Evolutionary conservation across 371 early-diverging fungal genomes (phyloP).

Genomic region (Apophysomyces variabilis): DNA sequence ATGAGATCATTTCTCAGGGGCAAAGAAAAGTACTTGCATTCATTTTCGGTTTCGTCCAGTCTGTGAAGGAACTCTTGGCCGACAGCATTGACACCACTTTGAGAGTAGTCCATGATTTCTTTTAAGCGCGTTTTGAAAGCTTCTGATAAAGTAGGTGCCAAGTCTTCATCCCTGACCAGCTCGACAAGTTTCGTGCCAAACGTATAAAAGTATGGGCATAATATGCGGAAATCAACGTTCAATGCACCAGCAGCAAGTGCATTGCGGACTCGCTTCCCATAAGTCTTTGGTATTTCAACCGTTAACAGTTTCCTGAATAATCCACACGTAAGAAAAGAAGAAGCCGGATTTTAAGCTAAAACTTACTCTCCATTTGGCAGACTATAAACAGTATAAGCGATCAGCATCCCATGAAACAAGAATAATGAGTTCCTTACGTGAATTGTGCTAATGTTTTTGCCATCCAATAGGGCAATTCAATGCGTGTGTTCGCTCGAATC

Average conservation of each 20-base stretch:
- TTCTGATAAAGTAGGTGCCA: conserved; percentile 37
- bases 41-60: conserved; percentile 55
- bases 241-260: conserved; percentile 44
- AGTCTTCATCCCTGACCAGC: conserved; percentile 32
- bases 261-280: conserved; percentile 48
- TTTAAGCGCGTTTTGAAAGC: conserved; percentile 40
- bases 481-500: conserved; percentile 27
- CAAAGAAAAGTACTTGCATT: conserved; percentile 32
- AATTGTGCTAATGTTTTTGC: conserved; percentile 45
- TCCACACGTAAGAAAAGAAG: neutral
- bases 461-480: conserved; percentile 55
- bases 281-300: conserved; percentile 45
- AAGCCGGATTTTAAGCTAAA: neutral
- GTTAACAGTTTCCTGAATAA: conserved; percentile 28
- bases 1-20: neutral
- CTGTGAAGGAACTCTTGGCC: conserved; percentile 46
- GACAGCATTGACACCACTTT: conserved; percentile 29
- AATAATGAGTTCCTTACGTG: conserved; percentile 30
- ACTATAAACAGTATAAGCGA: neutral
- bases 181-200: conserved; percentile 46
- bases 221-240: conserved; percentile 37
- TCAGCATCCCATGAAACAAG: neutral
- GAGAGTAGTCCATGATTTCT: conserved; percentile 47
- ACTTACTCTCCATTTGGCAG: conserved; percentile 23
- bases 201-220: conserved; percentile 49